Conservation (phyloP, 352 stramenopile species). For the Paralagenidium karlingii region DNA sequence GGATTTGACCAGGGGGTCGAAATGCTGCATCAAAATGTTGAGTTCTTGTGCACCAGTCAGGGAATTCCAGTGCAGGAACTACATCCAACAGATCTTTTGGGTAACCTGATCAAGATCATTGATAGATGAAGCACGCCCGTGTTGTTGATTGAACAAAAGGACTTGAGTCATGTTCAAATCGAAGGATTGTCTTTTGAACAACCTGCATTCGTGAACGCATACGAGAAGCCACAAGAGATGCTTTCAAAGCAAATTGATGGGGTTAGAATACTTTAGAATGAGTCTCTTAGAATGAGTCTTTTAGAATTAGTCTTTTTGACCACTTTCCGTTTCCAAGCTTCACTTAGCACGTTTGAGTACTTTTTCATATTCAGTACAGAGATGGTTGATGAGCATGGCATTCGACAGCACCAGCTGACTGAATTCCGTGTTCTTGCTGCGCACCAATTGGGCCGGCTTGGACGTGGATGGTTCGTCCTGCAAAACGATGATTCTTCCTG, state of each 20-base stretch:
- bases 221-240: too few relatives aligned
- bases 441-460: conserved; percentile 14
- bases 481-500: conserved; percentile 3
- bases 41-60: conserved; percentile 38
- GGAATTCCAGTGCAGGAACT: conserved; percentile 18
- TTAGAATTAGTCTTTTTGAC: background rate
- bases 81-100: conserved; percentile 41
- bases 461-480: background rate
- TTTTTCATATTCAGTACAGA: conserved; percentile 75
- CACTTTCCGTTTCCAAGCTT: too few relatives aligned
- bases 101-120: conserved; percentile 40
- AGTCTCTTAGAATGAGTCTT: background rate
- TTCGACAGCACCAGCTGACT: conserved; percentile 65
- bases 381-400: conserved; percentile 71
- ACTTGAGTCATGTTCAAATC: too few relatives aligned
- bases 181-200: too few relatives aligned
- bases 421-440: conserved; percentile 56
- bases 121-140: too few relatives aligned
- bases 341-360: too few relatives aligned
- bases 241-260: too few relatives aligned
- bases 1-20: conserved; percentile 58
- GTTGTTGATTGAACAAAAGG: too few relatives aligned
- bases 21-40: conserved; percentile 74
- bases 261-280: too few relatives aligned
- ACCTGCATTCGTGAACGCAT: too few relatives aligned